Base-by-base conservation (phyloP, 176 grass and related monocot genomes). In the Ensete glaucum region DNA sequence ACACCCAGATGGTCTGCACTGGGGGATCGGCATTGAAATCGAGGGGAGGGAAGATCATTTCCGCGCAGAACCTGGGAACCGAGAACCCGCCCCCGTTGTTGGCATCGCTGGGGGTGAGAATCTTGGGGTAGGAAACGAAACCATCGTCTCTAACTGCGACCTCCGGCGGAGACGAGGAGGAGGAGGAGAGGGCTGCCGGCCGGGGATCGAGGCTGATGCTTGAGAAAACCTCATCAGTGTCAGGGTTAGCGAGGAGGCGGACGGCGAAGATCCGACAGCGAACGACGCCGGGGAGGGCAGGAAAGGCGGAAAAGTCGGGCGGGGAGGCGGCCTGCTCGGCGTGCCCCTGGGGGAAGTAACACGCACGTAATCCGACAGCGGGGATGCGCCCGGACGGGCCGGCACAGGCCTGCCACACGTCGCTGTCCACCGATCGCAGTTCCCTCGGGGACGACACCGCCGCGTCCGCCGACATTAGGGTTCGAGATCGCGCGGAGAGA, bases 181-280 rank as follows among this genome's bases (percentile, higher is more conserved):
- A 52, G 49, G 22, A 23, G 22, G 49, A 52, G 2, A 80, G 52
- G 50, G 20, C 2, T 0, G 86, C 53, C 10, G 76, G 52, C 19
- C 49, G 11, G 3, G 88, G 90, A 19, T 78, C 75, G 57, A 98
- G 88, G 50, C 67, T 74, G 78, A 98, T 88, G 82, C 88, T 87
- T 50, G 95, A 81, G 84, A 83, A 98, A 57, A 98, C 95, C 88
- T 98, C 90, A 78, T 98, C 95, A 19, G 86, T 91, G 78, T 89
- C 84, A 56, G 82, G 81, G 87, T 98, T 84, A 20, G 95, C 95
- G 77, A 94, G 82, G 78, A 83, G 84, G 22, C 71, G 16, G 50
- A 85, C 83, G 49, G 23, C 78, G 75, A 82, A 77, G 69, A 98
- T 82, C 59, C 87, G 84, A 81, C 95, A 94, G 34, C 91, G 82